A percentile compares a stretch with the other conserved stretches of the same genome.
Evolutionary conservation across 2,329 filamentous ascomycete genomes (phyloP).

Genomic region (Sporothrix inflata): DNA sequence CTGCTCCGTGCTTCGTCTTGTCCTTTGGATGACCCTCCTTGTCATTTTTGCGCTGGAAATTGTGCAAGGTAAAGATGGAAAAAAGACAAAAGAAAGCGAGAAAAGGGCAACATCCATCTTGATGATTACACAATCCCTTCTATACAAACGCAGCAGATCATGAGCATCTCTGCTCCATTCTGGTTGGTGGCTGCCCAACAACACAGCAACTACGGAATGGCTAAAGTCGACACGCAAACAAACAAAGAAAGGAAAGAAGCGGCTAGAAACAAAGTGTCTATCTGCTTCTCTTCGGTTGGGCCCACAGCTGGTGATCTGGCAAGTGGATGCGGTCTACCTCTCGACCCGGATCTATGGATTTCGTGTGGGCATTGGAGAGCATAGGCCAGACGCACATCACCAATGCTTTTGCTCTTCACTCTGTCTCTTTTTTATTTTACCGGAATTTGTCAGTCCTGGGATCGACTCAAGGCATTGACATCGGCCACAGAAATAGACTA

Average conservation of each 20-base stretch:
- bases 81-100: too few species aligned
- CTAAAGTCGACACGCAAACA: background rate
- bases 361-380: background rate
- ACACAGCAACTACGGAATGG: background rate
- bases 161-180: background rate
- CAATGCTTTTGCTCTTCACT: background rate
- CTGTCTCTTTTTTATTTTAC: background rate
- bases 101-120: too few species aligned
- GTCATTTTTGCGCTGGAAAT: too few species aligned
- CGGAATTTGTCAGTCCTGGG: slow-evolving; percentile 5
- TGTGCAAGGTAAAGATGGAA: too few species aligned
- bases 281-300: background rate
- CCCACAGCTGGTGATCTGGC: background rate
- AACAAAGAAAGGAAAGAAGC: background rate
- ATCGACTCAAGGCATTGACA: slow-evolving; percentile 5
- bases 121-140: too few species aligned
- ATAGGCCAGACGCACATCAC: slow-evolving; percentile 14
- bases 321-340: background rate
- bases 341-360: background rate
- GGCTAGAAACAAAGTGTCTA: background rate
- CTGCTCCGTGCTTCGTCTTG: background rate
- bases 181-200: background rate
- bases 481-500: background rate
- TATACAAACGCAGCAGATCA: background rate
- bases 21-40: background rate